Evolutionary conservation across 2,329 filamentous ascomycete species (phyloP).

Genomic region (Colletotrichum australisinense): DNA sequence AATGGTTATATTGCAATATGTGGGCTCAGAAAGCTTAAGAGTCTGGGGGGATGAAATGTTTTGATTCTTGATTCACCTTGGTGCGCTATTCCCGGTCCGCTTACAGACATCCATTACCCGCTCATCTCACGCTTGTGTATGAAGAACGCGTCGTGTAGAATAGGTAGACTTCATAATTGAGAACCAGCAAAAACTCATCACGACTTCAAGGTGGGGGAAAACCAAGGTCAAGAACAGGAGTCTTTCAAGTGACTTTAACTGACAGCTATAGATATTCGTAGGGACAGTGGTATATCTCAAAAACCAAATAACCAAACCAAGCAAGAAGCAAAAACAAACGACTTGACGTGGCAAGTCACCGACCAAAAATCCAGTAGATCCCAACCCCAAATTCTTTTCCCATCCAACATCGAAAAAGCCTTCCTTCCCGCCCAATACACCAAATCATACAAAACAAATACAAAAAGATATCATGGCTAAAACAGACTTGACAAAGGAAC

Average conservation of each 20-base stretch:
- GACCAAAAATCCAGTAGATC: background rate
- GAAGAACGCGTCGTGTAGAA: too few relatives aligned
- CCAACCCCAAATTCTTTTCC: background rate
- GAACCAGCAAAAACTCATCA: background rate
- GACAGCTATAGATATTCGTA: background rate
- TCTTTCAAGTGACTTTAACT: background rate
- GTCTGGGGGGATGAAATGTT: background rate
- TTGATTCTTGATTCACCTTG: background rate
- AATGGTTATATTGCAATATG: background rate
- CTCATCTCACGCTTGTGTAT: fast-evolving
- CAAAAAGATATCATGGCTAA: too few relatives aligned
- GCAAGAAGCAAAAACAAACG: background rate
- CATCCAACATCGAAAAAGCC: background rate
- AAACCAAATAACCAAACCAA: background rate
- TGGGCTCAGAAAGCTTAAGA: background rate
- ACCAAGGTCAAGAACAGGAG: background rate
- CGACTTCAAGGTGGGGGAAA: background rate
- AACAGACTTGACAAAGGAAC: too few relatives aligned
- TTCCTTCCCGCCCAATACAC: background rate
- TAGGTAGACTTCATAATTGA: background rate
- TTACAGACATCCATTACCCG: background rate
- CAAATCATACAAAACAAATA: background rate
- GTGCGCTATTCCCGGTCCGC: too few relatives aligned
- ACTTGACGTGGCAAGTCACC: background rate
- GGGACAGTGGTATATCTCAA: background rate